Conservation (phyloP, 768 basidiomycete genomes). For the Mycena pura region DNA sequence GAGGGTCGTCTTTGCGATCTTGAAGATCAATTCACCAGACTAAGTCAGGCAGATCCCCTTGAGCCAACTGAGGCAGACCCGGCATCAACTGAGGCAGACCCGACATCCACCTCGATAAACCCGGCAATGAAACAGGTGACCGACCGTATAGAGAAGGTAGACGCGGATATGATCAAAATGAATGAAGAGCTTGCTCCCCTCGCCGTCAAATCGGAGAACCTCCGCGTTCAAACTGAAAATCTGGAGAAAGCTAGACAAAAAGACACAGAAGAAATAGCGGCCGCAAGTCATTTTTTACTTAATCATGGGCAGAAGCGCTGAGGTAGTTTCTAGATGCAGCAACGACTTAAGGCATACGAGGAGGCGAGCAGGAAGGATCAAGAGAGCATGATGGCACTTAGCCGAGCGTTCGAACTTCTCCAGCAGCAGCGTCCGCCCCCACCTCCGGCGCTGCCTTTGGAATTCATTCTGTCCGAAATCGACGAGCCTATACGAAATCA, state of each 20-base stretch:
- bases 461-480: conserved; percentile 12
- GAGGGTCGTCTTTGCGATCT: conserved; percentile 22
- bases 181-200: background rate
- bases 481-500: conserved; percentile 23
- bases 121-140: no score
- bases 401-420: conserved; percentile 26
- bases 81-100: background rate
- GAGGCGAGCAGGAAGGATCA: conserved; percentile 23
- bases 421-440: conserved; percentile 3
- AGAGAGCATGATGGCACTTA: conserved; percentile 33
- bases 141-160: background rate
- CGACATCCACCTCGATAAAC: no score
- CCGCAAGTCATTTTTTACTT: background rate
- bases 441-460: conserved; percentile 12
- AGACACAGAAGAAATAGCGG: conserved; percentile 7
- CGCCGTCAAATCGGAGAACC: background rate
- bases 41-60: no score
- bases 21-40: no score
- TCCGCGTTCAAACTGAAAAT: background rate
- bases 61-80: background rate
- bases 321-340: conserved; percentile 26
- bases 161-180: background rate
- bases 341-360: conserved; percentile 25
- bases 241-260: background rate
- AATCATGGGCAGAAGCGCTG: background rate